A percentile compares a stretch with the other conserved stretches of the same genome.
phyloP scores from a whole-genome alignment of 2,329 filamentous ascomycete genomes.

The Fusarium sp. region DNA sequence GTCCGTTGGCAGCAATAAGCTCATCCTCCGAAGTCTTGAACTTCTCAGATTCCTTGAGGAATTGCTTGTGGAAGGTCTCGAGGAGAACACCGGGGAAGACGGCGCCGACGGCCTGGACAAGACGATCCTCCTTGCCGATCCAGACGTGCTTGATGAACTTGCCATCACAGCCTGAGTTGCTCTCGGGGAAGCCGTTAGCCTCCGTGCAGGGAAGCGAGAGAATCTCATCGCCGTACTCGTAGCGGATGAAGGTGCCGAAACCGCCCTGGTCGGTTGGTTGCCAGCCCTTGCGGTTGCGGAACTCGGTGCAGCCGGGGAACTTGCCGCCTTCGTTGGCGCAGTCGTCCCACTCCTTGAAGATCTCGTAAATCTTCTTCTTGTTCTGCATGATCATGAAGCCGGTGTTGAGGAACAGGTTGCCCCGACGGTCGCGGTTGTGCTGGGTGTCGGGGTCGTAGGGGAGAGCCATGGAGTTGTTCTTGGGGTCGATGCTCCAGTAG shows the following conservation, averaged over 20 bases:
- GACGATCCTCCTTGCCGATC: constrained; percentile 57
- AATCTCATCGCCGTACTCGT: constrained; percentile 58
- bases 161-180: constrained; percentile 55
- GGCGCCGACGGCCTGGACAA: constrained; percentile 56
- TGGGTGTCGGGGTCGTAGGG: constrained; percentile 56
- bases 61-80: constrained; percentile 55
- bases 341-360: constrained; percentile 63
- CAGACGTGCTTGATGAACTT: constrained; percentile 60
- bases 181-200: constrained; percentile 60
- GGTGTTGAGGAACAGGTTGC: constrained; percentile 62
- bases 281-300: constrained; percentile 53
- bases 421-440: constrained; percentile 57
- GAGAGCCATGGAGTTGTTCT: constrained; percentile 59
- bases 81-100: constrained; percentile 56
- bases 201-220: constrained; percentile 57
- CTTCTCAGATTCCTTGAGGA: constrained; percentile 46
- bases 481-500: constrained; percentile 59
- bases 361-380: constrained; percentile 61
- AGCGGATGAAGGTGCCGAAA: constrained; percentile 60
- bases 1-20: constrained; percentile 20
- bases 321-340: constrained; percentile 57
- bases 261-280: constrained; percentile 59
- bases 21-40: constrained; percentile 33
- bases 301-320: constrained; percentile 56
- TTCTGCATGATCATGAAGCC: constrained; percentile 69